A percentile compares a stretch with the other conserved stretches of the same genome.
phyloP scores from a whole-genome alignment of 2,329 filamentous ascomycete species.

The Sclerotinia spermophila region DNA sequence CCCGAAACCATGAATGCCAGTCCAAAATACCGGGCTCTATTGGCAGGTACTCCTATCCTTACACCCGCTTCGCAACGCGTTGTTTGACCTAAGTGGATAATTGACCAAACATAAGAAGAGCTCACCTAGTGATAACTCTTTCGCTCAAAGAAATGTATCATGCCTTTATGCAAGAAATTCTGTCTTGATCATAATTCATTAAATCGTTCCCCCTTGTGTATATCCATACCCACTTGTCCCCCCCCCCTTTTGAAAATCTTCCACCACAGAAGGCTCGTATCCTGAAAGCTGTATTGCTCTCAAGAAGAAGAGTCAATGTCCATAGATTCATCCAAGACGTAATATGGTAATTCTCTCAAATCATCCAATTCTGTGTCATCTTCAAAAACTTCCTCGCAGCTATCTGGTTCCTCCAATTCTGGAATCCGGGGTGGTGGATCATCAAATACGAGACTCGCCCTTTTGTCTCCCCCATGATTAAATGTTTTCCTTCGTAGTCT shows the following conservation, averaged over 20 bases:
- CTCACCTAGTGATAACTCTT: background rate
- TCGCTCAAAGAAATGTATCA: constrained; percentile 3
- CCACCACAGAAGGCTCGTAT: background rate
- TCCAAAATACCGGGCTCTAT: background rate
- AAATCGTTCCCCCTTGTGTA: background rate
- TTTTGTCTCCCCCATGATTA: constrained; percentile 26
- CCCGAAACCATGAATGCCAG: background rate
- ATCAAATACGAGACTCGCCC: constrained; percentile 36
- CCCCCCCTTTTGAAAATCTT: constrained; percentile 18
- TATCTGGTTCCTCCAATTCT: constrained; percentile 37
- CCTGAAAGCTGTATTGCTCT: constrained; percentile 2
- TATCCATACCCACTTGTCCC: constrained; percentile 14
- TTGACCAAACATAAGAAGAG: background rate
- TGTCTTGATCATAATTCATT: constrained; percentile 14
- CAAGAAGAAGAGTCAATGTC: constrained; percentile 30
- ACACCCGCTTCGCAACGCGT: constrained; percentile 13
- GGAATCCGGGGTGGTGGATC: constrained; percentile 37
- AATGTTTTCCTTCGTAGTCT: constrained; percentile 33
- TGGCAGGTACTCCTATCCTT: background rate
- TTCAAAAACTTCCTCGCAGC: constrained; percentile 34
- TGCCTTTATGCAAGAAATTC: background rate
- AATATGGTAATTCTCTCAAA: constrained; percentile 32
- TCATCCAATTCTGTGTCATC: constrained; percentile 26
- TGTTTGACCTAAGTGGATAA: background rate
- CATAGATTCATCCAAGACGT: constrained; percentile 31